Conservation (phyloP, 2,329 filamentous ascomycete species). For the Epichloe typhina region DNA sequence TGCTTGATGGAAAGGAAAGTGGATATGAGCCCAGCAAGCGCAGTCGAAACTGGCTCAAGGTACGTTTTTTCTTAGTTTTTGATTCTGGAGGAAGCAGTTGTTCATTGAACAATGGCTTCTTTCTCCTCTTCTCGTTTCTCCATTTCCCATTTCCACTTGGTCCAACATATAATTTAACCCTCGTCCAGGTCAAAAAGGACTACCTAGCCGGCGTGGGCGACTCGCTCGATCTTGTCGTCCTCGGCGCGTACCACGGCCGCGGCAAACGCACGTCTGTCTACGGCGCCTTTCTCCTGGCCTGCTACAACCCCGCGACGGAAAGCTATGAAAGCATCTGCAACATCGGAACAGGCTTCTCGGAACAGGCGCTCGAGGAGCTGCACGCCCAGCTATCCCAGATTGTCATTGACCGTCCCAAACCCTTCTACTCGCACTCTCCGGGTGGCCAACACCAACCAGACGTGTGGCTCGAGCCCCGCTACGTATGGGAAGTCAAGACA, state of each 20-base stretch:
- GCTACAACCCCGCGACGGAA: constrained; percentile 71
- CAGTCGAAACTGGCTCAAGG: constrained; percentile 96
- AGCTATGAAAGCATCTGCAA: constrained; percentile 95
- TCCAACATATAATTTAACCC: not conserved
- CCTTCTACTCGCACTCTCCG: constrained; percentile 78
- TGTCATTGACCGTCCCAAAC: constrained; percentile 81
- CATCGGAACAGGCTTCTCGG: constrained; percentile 93
- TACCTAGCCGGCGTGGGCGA: constrained; percentile 90
- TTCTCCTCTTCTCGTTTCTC: not conserved
- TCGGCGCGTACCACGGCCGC: constrained; percentile 87
- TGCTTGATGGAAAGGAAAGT: constrained; percentile 86
- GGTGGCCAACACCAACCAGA: constrained; percentile 90
- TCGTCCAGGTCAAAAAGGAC: constrained; percentile 83
- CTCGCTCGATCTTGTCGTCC: constrained; percentile 87
- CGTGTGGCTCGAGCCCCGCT: constrained; percentile 91
- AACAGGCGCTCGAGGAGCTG: constrained; percentile 82
- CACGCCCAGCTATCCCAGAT: constrained; percentile 62
- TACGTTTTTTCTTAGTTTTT: constrained; percentile 20
- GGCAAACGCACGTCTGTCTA: constrained; percentile 95
- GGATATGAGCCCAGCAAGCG: constrained; percentile 94
- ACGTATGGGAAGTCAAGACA: constrained; percentile 96
- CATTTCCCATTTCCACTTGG: not conserved
- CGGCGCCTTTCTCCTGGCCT: constrained; percentile 88
- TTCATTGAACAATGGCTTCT: not conserved
- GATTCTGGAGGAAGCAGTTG: not conserved